Evolutionary conservation across 2,329 filamentous ascomycete species (phyloP).

Genomic region (Beauveria varroae): DNA sequence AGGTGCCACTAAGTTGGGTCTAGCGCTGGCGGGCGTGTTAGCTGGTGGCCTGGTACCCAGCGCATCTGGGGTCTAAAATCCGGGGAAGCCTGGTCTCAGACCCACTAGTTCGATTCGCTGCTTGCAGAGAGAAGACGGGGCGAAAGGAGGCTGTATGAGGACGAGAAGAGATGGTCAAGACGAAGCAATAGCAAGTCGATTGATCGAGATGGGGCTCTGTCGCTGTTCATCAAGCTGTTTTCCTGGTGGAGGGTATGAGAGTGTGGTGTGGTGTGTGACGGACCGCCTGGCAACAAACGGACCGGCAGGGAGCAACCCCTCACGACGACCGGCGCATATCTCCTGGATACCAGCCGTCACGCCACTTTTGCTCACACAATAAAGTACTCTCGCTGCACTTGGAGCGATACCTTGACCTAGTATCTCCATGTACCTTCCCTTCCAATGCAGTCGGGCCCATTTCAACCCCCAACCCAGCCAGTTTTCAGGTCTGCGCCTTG

Average conservation of each 20-base stretch:
- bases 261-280: constrained; percentile 4
- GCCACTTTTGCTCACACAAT: constrained; percentile 1
- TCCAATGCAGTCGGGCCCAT: not conserved
- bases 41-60: constrained; percentile 12
- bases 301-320: constrained; percentile 1
- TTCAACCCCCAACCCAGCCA: not conserved
- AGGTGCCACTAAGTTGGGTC: constrained; percentile 1
- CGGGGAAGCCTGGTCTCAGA: constrained; percentile 19
- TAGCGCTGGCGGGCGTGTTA: constrained; percentile 3
- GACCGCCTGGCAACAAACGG: not conserved
- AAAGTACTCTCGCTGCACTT: not conserved
- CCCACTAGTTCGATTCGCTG: constrained; percentile 14
- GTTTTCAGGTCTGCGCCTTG: not conserved
- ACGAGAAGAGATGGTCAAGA: not conserved
- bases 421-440: constrained; percentile 7
- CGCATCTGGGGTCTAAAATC: constrained; percentile 19
- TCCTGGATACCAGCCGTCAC: constrained; percentile 1
- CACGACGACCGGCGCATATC: not conserved
- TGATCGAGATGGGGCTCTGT: not conserved
- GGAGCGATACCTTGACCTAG: not conserved
- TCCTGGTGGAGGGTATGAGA: not conserved
- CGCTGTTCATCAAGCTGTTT: not conserved
- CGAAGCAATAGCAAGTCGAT: not conserved
- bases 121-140: constrained; percentile 3
- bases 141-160: not conserved